phyloP scores from a whole-genome alignment of 306 rosid species.

The Cucurbita maxima region DNA sequence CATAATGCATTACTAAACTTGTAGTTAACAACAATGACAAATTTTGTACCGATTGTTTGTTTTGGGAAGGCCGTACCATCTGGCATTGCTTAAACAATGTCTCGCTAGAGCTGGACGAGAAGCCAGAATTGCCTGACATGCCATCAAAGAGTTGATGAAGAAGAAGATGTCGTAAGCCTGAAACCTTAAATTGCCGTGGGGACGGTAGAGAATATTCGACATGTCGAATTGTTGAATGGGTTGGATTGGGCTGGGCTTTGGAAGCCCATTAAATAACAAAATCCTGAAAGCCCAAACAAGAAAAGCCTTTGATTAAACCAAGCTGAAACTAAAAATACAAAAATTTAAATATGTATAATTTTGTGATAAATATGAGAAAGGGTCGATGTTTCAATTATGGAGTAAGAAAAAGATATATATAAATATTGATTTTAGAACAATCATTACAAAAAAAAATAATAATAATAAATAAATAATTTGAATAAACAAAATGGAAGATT shows the following conservation, averaged over 20 bases:
- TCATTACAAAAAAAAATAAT: background rate
- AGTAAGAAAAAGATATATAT: too few species aligned
- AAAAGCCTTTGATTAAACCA: too few species aligned
- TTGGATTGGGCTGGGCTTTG: background rate
- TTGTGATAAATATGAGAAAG: too few species aligned
- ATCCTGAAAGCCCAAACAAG: background rate
- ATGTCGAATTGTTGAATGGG: background rate
- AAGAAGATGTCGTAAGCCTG: background rate
- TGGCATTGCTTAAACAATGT: background rate
- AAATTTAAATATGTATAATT: too few species aligned
- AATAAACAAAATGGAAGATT: background rate
- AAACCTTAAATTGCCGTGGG: background rate
- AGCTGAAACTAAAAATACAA: too few species aligned
- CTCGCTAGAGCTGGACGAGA: background rate
- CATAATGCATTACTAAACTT: background rate
- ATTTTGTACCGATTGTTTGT: background rate
- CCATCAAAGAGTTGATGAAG: background rate
- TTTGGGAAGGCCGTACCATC: background rate
- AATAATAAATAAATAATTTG: background rate
- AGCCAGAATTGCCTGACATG: background rate
- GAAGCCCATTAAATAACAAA: background rate
- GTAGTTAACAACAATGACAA: background rate
- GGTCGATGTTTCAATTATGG: too few species aligned
- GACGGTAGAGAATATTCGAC: background rate
- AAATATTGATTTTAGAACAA: background rate